Percentiles rank a stretch among this genome's conserved stretches.
These are phyloP conservation scores for Endoconidiophora laricicola DNA, from an alignment of 2,329 filamentous ascomycete genomes.

Conservation along the genomic window DNA sequence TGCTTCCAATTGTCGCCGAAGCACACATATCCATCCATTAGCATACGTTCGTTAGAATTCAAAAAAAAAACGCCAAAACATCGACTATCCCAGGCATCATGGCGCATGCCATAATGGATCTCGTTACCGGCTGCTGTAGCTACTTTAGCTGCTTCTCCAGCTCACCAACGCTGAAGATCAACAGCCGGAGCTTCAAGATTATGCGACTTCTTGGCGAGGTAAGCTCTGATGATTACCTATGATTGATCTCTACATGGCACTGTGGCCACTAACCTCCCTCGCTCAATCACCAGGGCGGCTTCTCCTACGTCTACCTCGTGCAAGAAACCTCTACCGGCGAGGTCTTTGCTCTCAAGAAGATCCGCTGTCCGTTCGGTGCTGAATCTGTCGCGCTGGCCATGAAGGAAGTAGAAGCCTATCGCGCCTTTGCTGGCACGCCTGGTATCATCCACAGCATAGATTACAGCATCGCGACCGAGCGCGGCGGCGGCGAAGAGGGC, in stretches of 20 bases:
- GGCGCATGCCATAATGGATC: slow-evolving; percentile 73
- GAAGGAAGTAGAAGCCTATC: slow-evolving; percentile 95
- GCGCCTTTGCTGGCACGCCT: slow-evolving; percentile 63
- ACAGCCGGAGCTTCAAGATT: slow-evolving; percentile 89
- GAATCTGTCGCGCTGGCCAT: slow-evolving; percentile 90
- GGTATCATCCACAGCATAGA: slow-evolving; percentile 81
- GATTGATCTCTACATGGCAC: slow-evolving; percentile 3
- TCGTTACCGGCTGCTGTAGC: slow-evolving; percentile 81
- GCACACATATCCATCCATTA: no score
- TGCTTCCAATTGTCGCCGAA: no score
- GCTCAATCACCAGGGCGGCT: slow-evolving; percentile 53
- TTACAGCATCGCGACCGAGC: slow-evolving; percentile 63
- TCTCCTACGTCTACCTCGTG: slow-evolving; percentile 97
- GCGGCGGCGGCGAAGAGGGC: slow-evolving; percentile 40
- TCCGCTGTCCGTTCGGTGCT: slow-evolving; percentile 91
- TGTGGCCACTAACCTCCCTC: not conserved
- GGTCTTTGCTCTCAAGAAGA: slow-evolving; percentile 93
- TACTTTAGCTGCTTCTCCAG: slow-evolving; percentile 95
- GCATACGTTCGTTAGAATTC: no score
- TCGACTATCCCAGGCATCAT: slow-evolving; percentile 25
- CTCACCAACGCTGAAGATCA: slow-evolving; percentile 88
- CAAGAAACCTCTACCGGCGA: slow-evolving; percentile 73
- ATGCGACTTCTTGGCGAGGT: slow-evolving; percentile 84
- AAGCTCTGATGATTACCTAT: slow-evolving; percentile 13
- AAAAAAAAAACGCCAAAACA: no score